phyloP scores from a whole-genome alignment of 257 asterid species.

The Leonotis leonurus region DNA sequence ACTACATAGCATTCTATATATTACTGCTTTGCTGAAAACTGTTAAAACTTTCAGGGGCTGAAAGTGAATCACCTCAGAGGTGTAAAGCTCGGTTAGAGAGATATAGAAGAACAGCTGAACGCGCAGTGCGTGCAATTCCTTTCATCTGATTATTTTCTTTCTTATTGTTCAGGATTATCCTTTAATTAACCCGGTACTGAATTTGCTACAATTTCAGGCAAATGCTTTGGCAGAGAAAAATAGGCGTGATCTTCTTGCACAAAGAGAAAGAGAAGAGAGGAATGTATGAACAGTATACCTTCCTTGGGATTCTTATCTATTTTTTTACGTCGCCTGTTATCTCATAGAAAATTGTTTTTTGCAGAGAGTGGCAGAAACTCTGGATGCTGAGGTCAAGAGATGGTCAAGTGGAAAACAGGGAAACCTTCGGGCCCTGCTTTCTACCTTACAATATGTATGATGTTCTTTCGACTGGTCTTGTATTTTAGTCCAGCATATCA shows the following conservation, averaged over 20 bases:
- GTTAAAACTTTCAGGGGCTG: conserved; percentile 47
- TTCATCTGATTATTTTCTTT: conserved; percentile 10
- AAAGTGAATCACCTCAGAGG: conserved; percentile 85
- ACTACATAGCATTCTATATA: background rate
- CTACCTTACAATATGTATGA: conserved; percentile 88
- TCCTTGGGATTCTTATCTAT: conserved; percentile 18
- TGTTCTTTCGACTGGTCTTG: conserved; percentile 15
- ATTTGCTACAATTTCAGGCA: conserved; percentile 51
- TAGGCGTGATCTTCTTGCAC: conserved; percentile 83
- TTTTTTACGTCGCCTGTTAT: conserved; percentile 16
- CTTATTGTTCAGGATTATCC: background rate
- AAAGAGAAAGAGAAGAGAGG: conserved; percentile 83
- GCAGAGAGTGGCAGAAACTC: conserved; percentile 79
- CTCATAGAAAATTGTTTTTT: conserved; percentile 25
- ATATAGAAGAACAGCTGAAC: conserved; percentile 85
- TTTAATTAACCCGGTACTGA: background rate
- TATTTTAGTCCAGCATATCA: background rate
- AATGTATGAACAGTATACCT: conserved; percentile 40
- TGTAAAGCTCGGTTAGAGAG: conserved; percentile 91
- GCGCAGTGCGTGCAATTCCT: conserved; percentile 61
- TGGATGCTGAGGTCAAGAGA: conserved; percentile 89
- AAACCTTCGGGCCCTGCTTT: conserved; percentile 89
- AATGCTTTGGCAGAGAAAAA: conserved; percentile 95
- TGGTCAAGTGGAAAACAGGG: conserved; percentile 95
- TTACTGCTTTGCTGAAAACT: conserved; percentile 17